A percentile compares a stretch with the other conserved stretches of the same genome.
Conservation (phyloP, 2,329 filamentous ascomycete genomes). For the Zymoseptoria passerinii region DNA sequence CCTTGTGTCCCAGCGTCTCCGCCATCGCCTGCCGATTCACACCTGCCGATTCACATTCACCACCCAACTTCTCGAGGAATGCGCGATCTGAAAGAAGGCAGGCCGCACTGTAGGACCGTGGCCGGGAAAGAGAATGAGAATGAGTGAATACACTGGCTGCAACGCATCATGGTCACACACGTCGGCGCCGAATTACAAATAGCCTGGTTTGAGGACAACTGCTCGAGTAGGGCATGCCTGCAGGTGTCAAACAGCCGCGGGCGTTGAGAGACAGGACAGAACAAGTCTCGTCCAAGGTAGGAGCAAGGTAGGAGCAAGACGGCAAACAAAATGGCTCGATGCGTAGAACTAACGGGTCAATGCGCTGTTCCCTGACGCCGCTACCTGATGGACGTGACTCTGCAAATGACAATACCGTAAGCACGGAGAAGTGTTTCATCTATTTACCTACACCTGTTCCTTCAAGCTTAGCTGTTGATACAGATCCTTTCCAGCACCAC, state of each 20-base stretch:
- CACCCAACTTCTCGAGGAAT: no score
- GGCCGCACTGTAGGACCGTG: no score
- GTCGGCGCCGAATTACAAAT: background rate
- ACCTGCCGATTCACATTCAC: no score
- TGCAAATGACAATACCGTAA: background rate
- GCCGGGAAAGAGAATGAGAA: no score
- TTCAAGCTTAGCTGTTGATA: background rate
- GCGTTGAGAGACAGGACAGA: background rate
- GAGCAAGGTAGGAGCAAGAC: no score
- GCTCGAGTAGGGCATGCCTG: background rate
- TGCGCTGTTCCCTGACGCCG: background rate
- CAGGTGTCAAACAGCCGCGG: background rate
- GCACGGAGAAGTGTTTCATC: background rate
- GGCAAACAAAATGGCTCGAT: background rate
- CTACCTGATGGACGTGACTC: background rate
- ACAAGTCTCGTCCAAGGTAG: no score
- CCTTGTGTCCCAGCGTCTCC: no score
- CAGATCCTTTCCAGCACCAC: background rate
- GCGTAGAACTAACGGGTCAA: no score
- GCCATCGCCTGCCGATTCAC: no score
- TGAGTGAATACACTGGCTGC: no score
- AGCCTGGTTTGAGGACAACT: background rate
- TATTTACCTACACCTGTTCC: background rate
- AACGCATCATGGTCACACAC: background rate
- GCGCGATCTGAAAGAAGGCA: no score